These are phyloP conservation scores for Aureobasidium sp. DNA, from an alignment of 2,329 filamentous ascomycete species.

Conservation along the genomic window DNA sequence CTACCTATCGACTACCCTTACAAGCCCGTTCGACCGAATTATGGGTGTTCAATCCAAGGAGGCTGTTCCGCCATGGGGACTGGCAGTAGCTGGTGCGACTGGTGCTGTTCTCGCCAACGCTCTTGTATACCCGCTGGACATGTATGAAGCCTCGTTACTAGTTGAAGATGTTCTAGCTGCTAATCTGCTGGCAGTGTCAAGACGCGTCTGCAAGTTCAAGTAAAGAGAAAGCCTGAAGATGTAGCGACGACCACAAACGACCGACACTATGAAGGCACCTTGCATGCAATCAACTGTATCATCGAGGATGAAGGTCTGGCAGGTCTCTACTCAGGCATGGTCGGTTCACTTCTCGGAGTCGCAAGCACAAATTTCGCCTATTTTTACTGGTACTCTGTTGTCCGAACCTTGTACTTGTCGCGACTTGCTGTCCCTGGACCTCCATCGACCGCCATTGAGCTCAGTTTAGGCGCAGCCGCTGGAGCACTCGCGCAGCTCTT, in stretches of 20 bases:
- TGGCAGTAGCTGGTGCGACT: slow-evolving; percentile 83
- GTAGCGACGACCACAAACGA: slow-evolving; percentile 42
- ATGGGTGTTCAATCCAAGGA: slow-evolving; percentile 58
- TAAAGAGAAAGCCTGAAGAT: slow-evolving; percentile 52
- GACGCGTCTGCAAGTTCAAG: slow-evolving; percentile 90
- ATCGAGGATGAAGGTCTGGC: slow-evolving; percentile 67
- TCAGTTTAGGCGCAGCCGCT: slow-evolving; percentile 76
- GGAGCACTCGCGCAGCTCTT: slow-evolving; percentile 90
- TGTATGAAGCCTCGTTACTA: slow-evolving; percentile 52
- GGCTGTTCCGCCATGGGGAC: slow-evolving; percentile 81
- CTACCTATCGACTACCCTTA: neutral
- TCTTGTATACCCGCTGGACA: slow-evolving; percentile 90
- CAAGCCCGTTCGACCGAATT: neutral
- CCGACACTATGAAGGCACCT: slow-evolving; percentile 75
- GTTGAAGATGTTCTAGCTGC: neutral
- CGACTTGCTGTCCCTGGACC: slow-evolving; percentile 38
- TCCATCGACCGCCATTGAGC: slow-evolving; percentile 73
- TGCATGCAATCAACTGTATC: slow-evolving; percentile 85
- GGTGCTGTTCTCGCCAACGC: slow-evolving; percentile 93
- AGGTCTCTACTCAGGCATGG: slow-evolving; percentile 85
- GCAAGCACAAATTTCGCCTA: slow-evolving; percentile 98
- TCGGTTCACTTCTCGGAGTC: slow-evolving; percentile 79
- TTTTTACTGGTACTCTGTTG: slow-evolving; percentile 97
- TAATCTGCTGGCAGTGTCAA: slow-evolving; percentile 63
- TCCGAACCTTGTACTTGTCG: slow-evolving; percentile 69